Percentiles rank a stretch among this genome's conserved stretches.
Evolutionary conservation across 2,329 filamentous ascomycete genomes (phyloP).

Genomic region (Pseudogymnoascus sp.): DNA sequence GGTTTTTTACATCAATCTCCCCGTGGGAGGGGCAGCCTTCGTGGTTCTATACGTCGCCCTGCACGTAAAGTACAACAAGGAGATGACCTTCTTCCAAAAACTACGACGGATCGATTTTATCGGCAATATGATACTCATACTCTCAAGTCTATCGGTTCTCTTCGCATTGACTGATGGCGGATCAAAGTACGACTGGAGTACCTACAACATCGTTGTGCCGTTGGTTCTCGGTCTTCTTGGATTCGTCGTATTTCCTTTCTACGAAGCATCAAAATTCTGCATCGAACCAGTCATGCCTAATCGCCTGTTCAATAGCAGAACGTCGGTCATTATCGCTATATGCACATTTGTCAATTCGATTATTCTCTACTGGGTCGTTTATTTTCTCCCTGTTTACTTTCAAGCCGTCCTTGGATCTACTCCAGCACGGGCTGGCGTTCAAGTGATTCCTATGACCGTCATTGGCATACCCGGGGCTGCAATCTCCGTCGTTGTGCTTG

Average conservation of each 20-base stretch:
- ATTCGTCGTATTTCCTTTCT: constrained; percentile 31
- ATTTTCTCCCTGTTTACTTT: constrained; percentile 14
- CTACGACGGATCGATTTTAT: constrained; percentile 38
- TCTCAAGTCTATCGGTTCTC: constrained; percentile 35
- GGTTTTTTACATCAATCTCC: constrained; percentile 18
- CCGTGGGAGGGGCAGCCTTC: constrained; percentile 22
- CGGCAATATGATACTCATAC: constrained; percentile 40
- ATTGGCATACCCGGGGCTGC: neutral
- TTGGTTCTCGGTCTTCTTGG: constrained; percentile 40
- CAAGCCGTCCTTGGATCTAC: constrained; percentile 6
- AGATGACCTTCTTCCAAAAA: constrained; percentile 29
- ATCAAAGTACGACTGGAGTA: constrained; percentile 38
- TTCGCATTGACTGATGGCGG: constrained; percentile 42
- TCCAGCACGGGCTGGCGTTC: neutral
- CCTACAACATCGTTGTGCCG: constrained; percentile 36
- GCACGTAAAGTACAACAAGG: constrained; percentile 34
- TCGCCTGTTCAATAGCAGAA: constrained; percentile 14
- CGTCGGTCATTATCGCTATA: constrained; percentile 18
- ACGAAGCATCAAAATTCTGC: constrained; percentile 14
- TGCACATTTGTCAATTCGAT: constrained; percentile 36
- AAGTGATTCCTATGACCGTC: neutral
- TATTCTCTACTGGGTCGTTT: constrained; percentile 31
- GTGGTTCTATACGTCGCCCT: neutral
- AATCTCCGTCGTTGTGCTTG: constrained; percentile 3
- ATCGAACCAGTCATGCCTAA: constrained; percentile 15